A percentile compares a stretch with the other conserved stretches of the same genome.
Conservation (phyloP, 352 stramenopile species). For the Globisporangium radiosum region DNA sequence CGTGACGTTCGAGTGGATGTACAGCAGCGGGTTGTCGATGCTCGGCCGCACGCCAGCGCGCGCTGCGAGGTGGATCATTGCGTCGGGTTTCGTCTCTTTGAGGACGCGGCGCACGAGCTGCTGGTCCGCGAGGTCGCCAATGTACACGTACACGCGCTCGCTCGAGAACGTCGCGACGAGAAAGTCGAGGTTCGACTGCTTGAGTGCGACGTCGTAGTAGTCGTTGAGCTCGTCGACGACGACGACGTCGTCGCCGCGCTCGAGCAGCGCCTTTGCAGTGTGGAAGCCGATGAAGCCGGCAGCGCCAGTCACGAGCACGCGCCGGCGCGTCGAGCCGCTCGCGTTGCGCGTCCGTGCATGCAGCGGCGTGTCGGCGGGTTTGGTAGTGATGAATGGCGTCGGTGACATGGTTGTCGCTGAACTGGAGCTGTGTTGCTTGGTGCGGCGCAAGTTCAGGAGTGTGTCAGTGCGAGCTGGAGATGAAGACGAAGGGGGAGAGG, state of each 20-base stretch:
- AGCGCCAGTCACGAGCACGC: slow-evolving; percentile 88
- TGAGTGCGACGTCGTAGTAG: slow-evolving; percentile 98
- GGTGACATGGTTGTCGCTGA: background rate
- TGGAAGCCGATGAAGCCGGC: slow-evolving; percentile 97
- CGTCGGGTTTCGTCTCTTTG: slow-evolving; percentile 69
- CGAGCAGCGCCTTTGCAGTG: slow-evolving; percentile 86
- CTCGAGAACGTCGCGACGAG: slow-evolving; percentile 51
- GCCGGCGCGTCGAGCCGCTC: slow-evolving; percentile 3
- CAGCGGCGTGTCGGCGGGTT: slow-evolving; percentile 7
- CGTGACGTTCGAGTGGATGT: slow-evolving; percentile 97
- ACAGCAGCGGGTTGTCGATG: slow-evolving; percentile 96
- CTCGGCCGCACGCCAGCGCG: slow-evolving; percentile 94
- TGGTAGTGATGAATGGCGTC: slow-evolving; percentile 11
- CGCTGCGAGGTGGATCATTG: slow-evolving; percentile 95
- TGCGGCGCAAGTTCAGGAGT: background rate
- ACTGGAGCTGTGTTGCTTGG: background rate
- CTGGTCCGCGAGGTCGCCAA: slow-evolving; percentile 93
- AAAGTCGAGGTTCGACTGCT: slow-evolving; percentile 92
- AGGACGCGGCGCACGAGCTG: slow-evolving; percentile 88
- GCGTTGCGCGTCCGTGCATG: slow-evolving; percentile 6
- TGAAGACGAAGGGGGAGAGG: background rate
- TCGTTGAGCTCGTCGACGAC: slow-evolving; percentile 98
- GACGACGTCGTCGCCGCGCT: slow-evolving; percentile 89
- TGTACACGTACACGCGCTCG: slow-evolving; percentile 68
- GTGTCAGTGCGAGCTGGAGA: background rate